A percentile compares a stretch with the other conserved stretches of the same genome.
Conservation (phyloP, 139 green algal genomes). For the Micractinium conductrix region DNA sequence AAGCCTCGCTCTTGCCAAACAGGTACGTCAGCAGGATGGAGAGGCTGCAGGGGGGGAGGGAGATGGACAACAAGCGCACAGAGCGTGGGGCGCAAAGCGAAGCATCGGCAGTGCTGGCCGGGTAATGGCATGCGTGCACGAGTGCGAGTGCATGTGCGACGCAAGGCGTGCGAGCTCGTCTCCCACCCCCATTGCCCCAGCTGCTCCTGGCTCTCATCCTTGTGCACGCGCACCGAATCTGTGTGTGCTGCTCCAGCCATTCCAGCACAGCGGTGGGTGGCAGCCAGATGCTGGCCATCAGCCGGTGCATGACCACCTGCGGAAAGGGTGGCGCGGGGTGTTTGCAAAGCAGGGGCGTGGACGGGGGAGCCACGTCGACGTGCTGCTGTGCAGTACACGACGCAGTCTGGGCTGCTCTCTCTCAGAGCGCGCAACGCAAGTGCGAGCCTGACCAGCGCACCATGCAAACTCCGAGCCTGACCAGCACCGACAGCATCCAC, state of each 20-base stretch:
- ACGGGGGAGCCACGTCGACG: no score
- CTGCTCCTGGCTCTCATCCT: no score
- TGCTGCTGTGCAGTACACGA: no score
- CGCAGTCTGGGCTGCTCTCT: no score
- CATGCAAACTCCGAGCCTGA: no score
- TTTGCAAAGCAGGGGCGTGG: neutral
- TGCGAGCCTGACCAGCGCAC: no score
- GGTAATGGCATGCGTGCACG: no score
- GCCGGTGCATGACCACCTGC: slow-evolving; percentile 45
- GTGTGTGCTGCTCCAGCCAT: slow-evolving; percentile 84
- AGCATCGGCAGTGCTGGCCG: no score
- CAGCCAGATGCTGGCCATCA: slow-evolving; percentile 59
- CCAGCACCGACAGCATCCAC: no score
- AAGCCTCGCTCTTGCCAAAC: slow-evolving; percentile 75
- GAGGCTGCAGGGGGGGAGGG: slow-evolving; percentile 26
- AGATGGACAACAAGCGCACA: neutral
- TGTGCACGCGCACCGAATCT: slow-evolving; percentile 48
- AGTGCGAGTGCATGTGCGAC: no score
- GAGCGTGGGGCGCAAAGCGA: neutral
- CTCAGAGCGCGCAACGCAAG: no score
- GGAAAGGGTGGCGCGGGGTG: neutral
- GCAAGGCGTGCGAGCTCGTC: neutral
- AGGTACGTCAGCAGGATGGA: slow-evolving; percentile 90
- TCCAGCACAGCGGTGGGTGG: slow-evolving; percentile 64
- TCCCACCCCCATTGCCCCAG: neutral